Conservation (phyloP, 768 basidiomycete genomes). For the Clitopilus hobsonii region DNA sequence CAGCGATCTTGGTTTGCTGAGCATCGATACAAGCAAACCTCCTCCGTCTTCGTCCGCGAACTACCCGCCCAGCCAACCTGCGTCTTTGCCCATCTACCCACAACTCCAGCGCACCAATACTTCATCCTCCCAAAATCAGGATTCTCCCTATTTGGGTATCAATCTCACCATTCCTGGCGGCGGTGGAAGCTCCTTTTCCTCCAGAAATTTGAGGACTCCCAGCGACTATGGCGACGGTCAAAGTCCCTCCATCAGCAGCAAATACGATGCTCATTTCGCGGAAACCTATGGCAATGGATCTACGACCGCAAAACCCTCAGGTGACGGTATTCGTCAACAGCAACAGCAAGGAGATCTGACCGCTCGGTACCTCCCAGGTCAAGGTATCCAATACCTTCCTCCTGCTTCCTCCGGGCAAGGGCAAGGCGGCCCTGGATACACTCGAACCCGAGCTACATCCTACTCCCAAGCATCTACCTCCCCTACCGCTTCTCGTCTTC, state of each 20-base stretch:
- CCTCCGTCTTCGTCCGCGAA: slow-evolving; percentile 33
- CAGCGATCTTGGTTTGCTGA: slow-evolving; percentile 61
- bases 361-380: slow-evolving; percentile 61
- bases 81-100: slow-evolving; percentile 74
- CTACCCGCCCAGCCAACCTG: slow-evolving; percentile 61
- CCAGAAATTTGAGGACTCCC: slow-evolving; percentile 55
- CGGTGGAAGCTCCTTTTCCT: slow-evolving; percentile 26
- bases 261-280: slow-evolving; percentile 42
- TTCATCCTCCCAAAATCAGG: slow-evolving; percentile 18
- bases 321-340: slow-evolving; percentile 14
- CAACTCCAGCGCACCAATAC: slow-evolving; percentile 50
- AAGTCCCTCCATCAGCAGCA: slow-evolving; percentile 41
- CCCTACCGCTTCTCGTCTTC: slow-evolving; percentile 44
- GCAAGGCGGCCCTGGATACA: slow-evolving; percentile 24
- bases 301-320: slow-evolving; percentile 10
- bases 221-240: slow-evolving; percentile 52
- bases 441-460: slow-evolving; percentile 36
- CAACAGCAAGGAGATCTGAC: slow-evolving; percentile 35
- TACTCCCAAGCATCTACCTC: slow-evolving; percentile 39
- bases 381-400: slow-evolving; percentile 58
- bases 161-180: slow-evolving; percentile 54
- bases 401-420: slow-evolving; percentile 15
- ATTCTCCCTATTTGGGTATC: slow-evolving; percentile 44
- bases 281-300: slow-evolving; percentile 30
- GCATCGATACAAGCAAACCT: slow-evolving; percentile 42